Evolutionary conservation across 2,329 filamentous ascomycete species (phyloP).

Genomic region (Ceratocystis lukuohia): DNA sequence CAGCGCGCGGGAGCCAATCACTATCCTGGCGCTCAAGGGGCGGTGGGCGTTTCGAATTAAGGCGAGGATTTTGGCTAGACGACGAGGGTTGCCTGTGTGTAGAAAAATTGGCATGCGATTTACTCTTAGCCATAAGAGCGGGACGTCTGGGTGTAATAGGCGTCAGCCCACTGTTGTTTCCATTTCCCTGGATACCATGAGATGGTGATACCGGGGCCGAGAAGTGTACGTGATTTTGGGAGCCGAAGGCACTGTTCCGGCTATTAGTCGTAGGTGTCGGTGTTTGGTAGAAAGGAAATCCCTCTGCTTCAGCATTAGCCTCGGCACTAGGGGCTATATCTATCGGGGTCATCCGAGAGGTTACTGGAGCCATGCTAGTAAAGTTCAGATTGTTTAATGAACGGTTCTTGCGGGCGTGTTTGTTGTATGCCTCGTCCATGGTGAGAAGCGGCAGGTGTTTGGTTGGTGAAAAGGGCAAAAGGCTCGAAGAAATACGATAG

Average conservation of each 20-base stretch:
- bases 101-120: slow-evolving; percentile 34
- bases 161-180: slow-evolving; percentile 30
- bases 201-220: slow-evolving; percentile 42
- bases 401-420: slow-evolving; percentile 46
- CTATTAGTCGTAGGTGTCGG: background rate
- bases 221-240: slow-evolving; percentile 28
- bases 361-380: slow-evolving; percentile 50
- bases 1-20: slow-evolving; percentile 53
- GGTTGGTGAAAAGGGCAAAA: background rate
- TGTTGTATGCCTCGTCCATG: slow-evolving; percentile 50
- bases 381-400: slow-evolving; percentile 44
- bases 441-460: slow-evolving; percentile 14
- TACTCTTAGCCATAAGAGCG: slow-evolving; percentile 43
- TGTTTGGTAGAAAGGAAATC: slow-evolving; percentile 10
- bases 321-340: slow-evolving; percentile 26
- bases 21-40: slow-evolving; percentile 35
- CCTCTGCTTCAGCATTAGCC: background rate
- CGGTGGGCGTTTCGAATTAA: slow-evolving; percentile 20
- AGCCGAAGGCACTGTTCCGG: slow-evolving; percentile 32
- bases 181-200: background rate
- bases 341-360: slow-evolving; percentile 44
- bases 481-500: background rate
- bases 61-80: slow-evolving; percentile 17
- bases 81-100: slow-evolving; percentile 33
- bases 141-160: slow-evolving; percentile 20